Percentiles rank a stretch among this genome's conserved stretches.
Conservation (phyloP, 441 rosid species). For the Pelargonium citronellum region DNA sequence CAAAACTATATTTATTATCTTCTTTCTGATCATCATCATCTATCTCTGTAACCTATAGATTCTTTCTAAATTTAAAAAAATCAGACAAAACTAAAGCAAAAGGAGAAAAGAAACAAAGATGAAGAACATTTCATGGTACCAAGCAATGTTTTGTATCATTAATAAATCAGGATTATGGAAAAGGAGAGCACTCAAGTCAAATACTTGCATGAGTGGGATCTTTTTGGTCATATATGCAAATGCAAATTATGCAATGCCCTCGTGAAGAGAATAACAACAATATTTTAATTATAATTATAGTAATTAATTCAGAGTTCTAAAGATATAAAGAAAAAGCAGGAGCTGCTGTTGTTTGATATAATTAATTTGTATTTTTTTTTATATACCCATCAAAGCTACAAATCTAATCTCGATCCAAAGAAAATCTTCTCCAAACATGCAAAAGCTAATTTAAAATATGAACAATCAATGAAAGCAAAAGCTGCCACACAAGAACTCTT, state of each 20-base stretch:
- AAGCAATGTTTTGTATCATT: background rate
- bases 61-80: background rate
- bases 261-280: conserved; percentile 24
- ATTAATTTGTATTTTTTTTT: too few species aligned
- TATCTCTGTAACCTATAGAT: background rate
- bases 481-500: conserved; percentile 26
- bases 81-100: background rate
- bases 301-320: conserved; percentile 11
- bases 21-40: background rate
- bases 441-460: background rate
- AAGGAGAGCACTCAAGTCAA: background rate
- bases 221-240: background rate
- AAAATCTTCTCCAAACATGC: conserved; percentile 18
- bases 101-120: background rate
- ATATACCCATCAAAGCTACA: conserved; percentile 18
- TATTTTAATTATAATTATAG: background rate
- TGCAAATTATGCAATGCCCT: conserved; percentile 17
- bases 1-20: background rate
- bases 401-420: conserved; percentile 17
- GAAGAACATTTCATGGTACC: background rate
- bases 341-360: background rate
- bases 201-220: background rate
- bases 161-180: too few species aligned
- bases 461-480: conserved; percentile 24
- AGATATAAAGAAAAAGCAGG: conserved; percentile 19